phyloP scores from a whole-genome alignment of 495 filamentous ascomycete species.

The Annulohypoxylon moriforme region DNA sequence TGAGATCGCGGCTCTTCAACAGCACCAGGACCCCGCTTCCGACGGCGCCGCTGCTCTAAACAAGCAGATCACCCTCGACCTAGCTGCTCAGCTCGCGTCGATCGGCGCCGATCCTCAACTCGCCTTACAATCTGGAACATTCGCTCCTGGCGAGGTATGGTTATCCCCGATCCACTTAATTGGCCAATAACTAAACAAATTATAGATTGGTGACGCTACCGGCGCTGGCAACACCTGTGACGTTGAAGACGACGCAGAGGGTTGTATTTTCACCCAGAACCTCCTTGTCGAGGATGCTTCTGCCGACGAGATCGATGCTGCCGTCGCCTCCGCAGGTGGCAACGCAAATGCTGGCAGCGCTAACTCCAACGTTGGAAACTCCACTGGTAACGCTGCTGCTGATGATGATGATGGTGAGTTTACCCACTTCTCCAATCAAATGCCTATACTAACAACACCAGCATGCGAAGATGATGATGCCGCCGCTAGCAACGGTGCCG shows the following conservation, averaged over 20 bases:
- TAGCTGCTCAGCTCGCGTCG: slow-evolving; percentile 65
- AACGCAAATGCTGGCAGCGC: slow-evolving; percentile 8
- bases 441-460: slow-evolving; percentile 40
- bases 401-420: slow-evolving; percentile 39
- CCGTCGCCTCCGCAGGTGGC: slow-evolving; percentile 54
- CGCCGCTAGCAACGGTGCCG: background rate
- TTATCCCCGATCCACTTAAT: background rate
- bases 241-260: slow-evolving; percentile 59
- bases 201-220: slow-evolving; percentile 64
- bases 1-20: slow-evolving; percentile 71
- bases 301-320: slow-evolving; percentile 65
- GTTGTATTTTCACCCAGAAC: slow-evolving; percentile 72
- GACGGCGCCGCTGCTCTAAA: slow-evolving; percentile 61
- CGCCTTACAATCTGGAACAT: slow-evolving; percentile 67
- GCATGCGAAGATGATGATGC: slow-evolving; percentile 58
- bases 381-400: slow-evolving; percentile 11
- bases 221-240: slow-evolving; percentile 70
- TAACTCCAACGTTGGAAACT: slow-evolving; percentile 3
- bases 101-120: slow-evolving; percentile 68
- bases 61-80: slow-evolving; percentile 65
- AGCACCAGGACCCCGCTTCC: slow-evolving; percentile 73
- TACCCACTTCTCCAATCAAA: background rate
- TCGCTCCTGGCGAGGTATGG: slow-evolving; percentile 66
- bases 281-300: slow-evolving; percentile 69
- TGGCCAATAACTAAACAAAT: slow-evolving; percentile 2